Evolutionary conservation across 441 rosid genomes (phyloP).

Genomic region (Brassica hybrid): DNA sequence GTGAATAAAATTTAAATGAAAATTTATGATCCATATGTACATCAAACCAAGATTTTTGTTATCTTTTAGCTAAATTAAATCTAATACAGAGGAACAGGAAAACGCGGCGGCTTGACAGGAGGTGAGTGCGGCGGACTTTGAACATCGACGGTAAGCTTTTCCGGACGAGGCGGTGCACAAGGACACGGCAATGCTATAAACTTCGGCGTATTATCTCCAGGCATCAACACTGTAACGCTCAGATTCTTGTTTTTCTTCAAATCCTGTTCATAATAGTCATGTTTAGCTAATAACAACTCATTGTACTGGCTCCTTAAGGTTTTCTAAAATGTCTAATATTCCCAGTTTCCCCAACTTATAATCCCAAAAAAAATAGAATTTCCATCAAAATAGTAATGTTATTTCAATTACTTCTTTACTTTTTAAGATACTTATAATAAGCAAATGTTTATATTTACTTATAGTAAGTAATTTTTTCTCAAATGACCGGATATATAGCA

Average conservation of each 20-base stretch:
- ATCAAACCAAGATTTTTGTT: constrained; percentile 33
- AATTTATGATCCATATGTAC: constrained; percentile 47
- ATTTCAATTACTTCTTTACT: not conserved
- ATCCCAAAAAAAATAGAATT: not conserved
- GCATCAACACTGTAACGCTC: constrained; percentile 88
- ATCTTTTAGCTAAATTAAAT: constrained; percentile 27
- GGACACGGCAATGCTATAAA: constrained; percentile 95
- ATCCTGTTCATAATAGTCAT: constrained; percentile 47
- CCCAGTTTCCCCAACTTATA: not conserved
- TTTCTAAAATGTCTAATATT: not conserved
- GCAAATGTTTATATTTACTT: not conserved
- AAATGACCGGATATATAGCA: not conserved
- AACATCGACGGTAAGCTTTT: constrained; percentile 46
- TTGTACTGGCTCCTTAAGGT: not conserved
- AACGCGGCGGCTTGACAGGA: constrained; percentile 53
- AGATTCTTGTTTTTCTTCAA: constrained; percentile 49
- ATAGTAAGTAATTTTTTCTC: not conserved
- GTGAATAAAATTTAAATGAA: constrained; percentile 18
- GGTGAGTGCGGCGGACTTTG: constrained; percentile 49
- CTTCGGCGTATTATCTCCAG: constrained; percentile 79
- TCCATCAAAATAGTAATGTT: not conserved
- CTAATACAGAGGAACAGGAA: constrained; percentile 74
- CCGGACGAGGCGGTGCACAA: constrained; percentile 64
- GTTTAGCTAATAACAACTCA: not conserved
- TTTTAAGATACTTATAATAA: not conserved